Evolutionary conservation across 192 early-diverging fungal genomes (phyloP).

Genomic region (Linderina pennispora): DNA sequence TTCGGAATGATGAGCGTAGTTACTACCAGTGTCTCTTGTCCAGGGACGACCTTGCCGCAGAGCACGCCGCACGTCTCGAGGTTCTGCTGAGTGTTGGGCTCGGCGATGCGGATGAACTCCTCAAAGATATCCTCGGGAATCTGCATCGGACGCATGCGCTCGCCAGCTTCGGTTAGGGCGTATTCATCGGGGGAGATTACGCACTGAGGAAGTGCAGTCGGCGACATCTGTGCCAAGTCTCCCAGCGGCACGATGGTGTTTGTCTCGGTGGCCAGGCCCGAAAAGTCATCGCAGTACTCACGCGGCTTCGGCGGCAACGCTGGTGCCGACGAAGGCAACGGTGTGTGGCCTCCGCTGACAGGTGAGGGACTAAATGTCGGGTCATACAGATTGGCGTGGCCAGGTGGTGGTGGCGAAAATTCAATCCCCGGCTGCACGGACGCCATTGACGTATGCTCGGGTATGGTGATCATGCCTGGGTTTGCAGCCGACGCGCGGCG

Average conservation of each 20-base stretch:
- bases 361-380: too few species aligned
- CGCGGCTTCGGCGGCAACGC: slow-evolving; percentile 37
- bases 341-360: too few species aligned
- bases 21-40: slow-evolving; percentile 34
- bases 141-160: slow-evolving; percentile 58
- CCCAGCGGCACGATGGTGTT: not conserved
- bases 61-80: slow-evolving; percentile 88
- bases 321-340: too few species aligned
- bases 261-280: slow-evolving; percentile 6
- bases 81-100: slow-evolving; percentile 65
- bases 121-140: slow-evolving; percentile 62
- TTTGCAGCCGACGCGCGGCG: too few species aligned
- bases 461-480: too few species aligned
- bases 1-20: slow-evolving; percentile 86
- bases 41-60: slow-evolving; percentile 61
- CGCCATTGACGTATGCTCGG: too few species aligned
- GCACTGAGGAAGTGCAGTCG: slow-evolving; percentile 22
- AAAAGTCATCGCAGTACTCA: slow-evolving; percentile 18
- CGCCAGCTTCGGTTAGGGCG: slow-evolving; percentile 48
- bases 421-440: too few species aligned
- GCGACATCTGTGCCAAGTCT: too few species aligned
- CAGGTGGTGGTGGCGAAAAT: too few species aligned
- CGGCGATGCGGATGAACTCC: slow-evolving; percentile 66
- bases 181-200: slow-evolving; percentile 33
- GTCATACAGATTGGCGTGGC: too few species aligned